These are phyloP conservation scores for Tetracladium setigerum DNA, from an alignment of 495 filamentous ascomycete genomes.

Conservation along the genomic window DNA sequence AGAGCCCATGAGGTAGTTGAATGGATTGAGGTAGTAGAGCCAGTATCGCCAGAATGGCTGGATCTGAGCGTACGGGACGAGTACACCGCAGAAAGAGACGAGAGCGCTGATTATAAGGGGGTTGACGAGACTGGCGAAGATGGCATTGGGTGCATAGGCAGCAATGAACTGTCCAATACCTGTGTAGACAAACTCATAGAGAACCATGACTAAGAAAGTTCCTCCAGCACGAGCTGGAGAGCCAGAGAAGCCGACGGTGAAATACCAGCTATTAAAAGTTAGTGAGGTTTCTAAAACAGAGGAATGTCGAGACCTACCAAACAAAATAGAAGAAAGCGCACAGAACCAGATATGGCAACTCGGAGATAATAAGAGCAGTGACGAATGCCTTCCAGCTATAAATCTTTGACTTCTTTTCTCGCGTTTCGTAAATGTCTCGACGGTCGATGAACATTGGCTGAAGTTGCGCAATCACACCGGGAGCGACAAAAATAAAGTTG, in stretches of 20 bases:
- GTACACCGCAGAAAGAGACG: constrained; percentile 47
- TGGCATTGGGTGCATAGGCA: constrained; percentile 47
- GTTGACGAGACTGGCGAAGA: constrained; percentile 46
- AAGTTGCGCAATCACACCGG: constrained; percentile 36
- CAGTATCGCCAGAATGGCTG: constrained; percentile 53
- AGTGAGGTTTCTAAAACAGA: too few relatives aligned
- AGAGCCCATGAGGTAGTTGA: constrained; percentile 45
- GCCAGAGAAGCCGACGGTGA: constrained; percentile 42
- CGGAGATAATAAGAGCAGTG: constrained; percentile 45
- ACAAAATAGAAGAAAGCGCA: constrained; percentile 49
- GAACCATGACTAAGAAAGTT: constrained; percentile 38
- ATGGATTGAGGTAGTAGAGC: constrained; percentile 50
- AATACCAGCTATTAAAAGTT: too few relatives aligned
- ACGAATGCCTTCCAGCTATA: constrained; percentile 63
- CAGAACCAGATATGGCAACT: constrained; percentile 53
- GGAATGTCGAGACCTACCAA: too few relatives aligned
- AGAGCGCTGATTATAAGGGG: constrained; percentile 42
- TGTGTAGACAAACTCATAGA: constrained; percentile 42
- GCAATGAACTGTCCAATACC: constrained; percentile 43
- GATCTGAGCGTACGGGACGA: constrained; percentile 44
- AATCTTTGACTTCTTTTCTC: constrained; percentile 66
- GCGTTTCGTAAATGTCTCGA: constrained; percentile 62
- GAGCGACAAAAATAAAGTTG: constrained; percentile 28
- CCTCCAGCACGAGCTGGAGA: constrained; percentile 31
- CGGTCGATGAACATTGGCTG: constrained; percentile 64